Evolutionary conservation across 2,329 filamentous ascomycete species (phyloP).

Genomic region (Talaromyces pinophilus): DNA sequence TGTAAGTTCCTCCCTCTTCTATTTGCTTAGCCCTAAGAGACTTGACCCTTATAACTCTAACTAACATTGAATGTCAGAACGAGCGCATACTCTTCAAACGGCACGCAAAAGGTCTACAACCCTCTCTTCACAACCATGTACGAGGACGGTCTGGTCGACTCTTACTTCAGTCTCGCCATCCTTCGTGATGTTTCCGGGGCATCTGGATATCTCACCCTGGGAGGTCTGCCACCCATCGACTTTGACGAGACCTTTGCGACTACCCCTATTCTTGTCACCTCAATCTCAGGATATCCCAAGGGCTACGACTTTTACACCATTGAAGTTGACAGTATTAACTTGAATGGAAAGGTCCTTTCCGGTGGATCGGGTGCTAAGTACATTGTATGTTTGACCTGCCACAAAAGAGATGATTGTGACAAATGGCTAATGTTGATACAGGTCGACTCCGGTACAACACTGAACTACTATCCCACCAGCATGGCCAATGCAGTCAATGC

Average conservation of each 20-base stretch:
- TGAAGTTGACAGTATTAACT: conserved; percentile 25
- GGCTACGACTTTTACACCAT: conserved; percentile 27
- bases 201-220: conserved; percentile 51
- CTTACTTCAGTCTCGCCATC: conserved; percentile 54
- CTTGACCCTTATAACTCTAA: neutral
- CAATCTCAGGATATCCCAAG: conserved; percentile 23
- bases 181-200: conserved; percentile 32
- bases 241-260: conserved; percentile 36
- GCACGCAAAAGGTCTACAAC: conserved; percentile 44
- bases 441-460: conserved; percentile 33
- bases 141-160: conserved; percentile 44
- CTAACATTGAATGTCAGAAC: conserved; percentile 20
- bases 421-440: conserved; percentile 11
- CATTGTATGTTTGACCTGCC: conserved; percentile 22
- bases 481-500: conserved; percentile 45
- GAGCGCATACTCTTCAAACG: conserved; percentile 27
- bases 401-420: neutral
- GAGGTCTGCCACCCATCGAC: conserved; percentile 51
- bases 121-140: conserved; percentile 56
- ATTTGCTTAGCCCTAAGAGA: neutral
- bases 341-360: conserved; percentile 22
- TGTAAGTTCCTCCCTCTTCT: conserved; percentile 28
- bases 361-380: conserved; percentile 24
- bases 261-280: conserved; percentile 29
- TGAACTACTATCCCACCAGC: conserved; percentile 43